Conservation (phyloP, 2,329 filamentous ascomycete species). For the Ophiobolus disseminans region DNA sequence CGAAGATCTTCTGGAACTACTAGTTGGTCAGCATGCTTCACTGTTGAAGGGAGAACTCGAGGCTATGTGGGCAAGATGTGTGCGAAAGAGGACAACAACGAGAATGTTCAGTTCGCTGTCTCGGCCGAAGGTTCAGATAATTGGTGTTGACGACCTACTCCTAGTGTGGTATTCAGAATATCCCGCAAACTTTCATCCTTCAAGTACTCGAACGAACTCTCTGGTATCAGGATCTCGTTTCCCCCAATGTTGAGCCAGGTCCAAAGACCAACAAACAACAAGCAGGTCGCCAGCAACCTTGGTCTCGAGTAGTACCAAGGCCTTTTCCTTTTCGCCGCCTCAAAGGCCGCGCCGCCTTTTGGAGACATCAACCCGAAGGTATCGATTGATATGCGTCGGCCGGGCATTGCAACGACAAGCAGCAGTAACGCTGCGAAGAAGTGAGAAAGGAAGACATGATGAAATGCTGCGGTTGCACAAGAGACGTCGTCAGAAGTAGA, state of each 20-base stretch:
- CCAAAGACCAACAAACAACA: constrained; percentile 31
- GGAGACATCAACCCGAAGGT: constrained; percentile 33
- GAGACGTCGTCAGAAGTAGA: constrained; percentile 12
- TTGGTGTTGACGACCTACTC: constrained; percentile 22
- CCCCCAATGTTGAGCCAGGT: constrained; percentile 26
- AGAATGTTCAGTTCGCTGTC: neutral
- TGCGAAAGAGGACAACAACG: neutral
- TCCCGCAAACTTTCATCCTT: constrained; percentile 30
- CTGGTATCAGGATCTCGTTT: constrained; percentile 23
- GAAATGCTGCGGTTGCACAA: neutral
- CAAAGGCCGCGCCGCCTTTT: constrained; percentile 22
- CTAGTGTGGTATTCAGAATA: constrained; percentile 37
- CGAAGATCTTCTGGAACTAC: constrained; percentile 63
- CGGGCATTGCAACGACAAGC: constrained; percentile 21
- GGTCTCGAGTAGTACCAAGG: constrained; percentile 30
- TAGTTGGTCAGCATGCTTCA: constrained; percentile 2
- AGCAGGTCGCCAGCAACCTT: constrained; percentile 30
- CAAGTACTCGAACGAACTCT: constrained; percentile 31
- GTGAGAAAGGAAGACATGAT: constrained; percentile 5
- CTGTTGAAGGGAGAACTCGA: no score
- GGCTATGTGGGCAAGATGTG: no score
- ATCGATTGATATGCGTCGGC: constrained; percentile 41
- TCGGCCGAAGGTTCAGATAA: neutral
- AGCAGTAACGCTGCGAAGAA: constrained; percentile 2
- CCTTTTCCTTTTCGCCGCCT: constrained; percentile 21